Percentiles rank a stretch among this genome's conserved stretches.
Evolutionary conservation across 176 grass and related monocot species (phyloP).

Genomic region (Oryza nivara): DNA sequence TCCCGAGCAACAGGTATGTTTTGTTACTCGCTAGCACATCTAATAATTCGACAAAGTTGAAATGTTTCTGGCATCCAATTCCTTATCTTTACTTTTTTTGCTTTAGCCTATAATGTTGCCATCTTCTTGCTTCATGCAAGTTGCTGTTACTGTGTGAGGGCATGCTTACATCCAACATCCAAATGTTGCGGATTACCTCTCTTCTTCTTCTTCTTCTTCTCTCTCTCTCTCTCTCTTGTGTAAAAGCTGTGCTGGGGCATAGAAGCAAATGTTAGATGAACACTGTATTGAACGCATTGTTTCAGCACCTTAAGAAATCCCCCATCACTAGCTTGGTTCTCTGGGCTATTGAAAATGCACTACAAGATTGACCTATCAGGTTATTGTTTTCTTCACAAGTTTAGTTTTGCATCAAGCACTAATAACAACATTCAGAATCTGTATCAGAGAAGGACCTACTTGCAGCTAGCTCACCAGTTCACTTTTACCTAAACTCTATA

Average conservation of each 20-base stretch:
- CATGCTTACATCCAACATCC: constrained; percentile 25
- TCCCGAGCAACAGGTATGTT: constrained; percentile 90
- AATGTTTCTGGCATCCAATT: no score
- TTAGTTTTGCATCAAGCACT: constrained; percentile 7
- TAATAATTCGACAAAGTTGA: not conserved
- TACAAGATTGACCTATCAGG: not conserved
- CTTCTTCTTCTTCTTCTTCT: no score
- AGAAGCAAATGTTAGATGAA: not conserved
- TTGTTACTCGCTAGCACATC: not conserved
- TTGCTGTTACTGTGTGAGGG: not conserved
- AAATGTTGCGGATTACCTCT: not conserved
- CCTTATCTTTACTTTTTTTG: no score
- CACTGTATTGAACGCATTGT: not conserved
- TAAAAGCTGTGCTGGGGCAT: not conserved
- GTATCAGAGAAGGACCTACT: not conserved
- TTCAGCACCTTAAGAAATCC: not conserved
- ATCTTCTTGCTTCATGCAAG: constrained; percentile 1
- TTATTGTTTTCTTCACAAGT: not conserved
- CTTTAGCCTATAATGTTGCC: no score
- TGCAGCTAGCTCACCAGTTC: not conserved
- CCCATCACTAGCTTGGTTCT: not conserved
- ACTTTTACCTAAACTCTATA: not conserved
- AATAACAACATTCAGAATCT: not conserved
- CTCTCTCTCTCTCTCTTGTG: not conserved
- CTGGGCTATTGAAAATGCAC: not conserved